Evolutionary conservation across 2,329 filamentous ascomycete genomes (phyloP).

Genomic region (Pestalotiopsis fici): DNA sequence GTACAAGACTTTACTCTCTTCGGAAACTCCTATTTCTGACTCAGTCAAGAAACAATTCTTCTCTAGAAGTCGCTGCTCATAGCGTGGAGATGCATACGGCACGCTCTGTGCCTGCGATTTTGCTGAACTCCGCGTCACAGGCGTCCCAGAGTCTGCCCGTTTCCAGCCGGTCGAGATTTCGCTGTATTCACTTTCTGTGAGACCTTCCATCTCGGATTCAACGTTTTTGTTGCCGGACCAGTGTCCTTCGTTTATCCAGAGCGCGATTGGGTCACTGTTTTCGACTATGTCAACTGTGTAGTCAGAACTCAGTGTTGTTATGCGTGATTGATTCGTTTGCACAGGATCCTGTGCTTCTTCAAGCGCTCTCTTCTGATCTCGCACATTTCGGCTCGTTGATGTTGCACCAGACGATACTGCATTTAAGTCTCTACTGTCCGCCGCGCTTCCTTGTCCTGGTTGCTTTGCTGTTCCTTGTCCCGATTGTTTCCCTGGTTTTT

Average conservation of each 20-base stretch:
- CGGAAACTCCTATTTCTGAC: background rate
- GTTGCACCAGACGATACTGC: background rate
- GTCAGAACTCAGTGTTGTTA: background rate
- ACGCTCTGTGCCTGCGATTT: background rate
- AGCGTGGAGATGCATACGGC: background rate
- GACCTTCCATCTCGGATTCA: slow-evolving; percentile 31
- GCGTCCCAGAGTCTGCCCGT: background rate
- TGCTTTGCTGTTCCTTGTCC: background rate
- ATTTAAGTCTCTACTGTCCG: background rate
- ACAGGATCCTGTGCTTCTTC: background rate
- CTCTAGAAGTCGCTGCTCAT: background rate
- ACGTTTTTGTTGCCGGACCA: slow-evolving; percentile 25
- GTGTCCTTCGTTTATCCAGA: slow-evolving; percentile 18
- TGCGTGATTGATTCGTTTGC: background rate
- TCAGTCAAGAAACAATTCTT: background rate
- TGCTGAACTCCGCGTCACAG: background rate
- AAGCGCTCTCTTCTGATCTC: background rate
- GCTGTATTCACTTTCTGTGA: too few relatives aligned
- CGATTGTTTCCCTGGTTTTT: background rate
- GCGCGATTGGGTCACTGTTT: slow-evolving; percentile 13
- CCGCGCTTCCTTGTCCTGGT: background rate
- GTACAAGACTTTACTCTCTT: background rate
- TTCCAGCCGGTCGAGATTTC: background rate
- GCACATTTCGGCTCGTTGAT: background rate
- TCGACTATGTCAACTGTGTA: background rate